Conservation (phyloP, 805 yeast genomes). For the Saccharomyces paradoxus region DNA sequence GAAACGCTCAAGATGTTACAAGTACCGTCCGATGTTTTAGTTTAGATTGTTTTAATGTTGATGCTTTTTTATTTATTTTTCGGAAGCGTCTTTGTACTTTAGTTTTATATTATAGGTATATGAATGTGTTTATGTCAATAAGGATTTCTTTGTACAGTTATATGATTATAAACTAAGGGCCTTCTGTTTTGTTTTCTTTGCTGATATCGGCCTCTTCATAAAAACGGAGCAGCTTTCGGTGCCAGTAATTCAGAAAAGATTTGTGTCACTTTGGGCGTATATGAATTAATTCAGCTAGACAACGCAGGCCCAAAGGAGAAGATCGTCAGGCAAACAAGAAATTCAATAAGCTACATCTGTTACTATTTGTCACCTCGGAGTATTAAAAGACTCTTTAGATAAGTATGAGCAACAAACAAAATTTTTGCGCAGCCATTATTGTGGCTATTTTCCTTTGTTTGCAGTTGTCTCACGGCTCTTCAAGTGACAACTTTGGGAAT, state of each 20-base stretch:
- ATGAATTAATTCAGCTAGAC: too few species aligned
- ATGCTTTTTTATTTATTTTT: slow-evolving; percentile 1
- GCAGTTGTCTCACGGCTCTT: background rate
- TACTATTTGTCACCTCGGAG: background rate
- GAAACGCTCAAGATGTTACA: background rate
- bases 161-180: background rate
- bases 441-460: background rate
- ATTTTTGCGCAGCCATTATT: background rate
- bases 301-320: background rate
- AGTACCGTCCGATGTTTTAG: background rate
- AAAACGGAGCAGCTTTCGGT: background rate
- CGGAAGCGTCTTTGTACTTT: slow-evolving; percentile 17
- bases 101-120: slow-evolving; percentile 8
- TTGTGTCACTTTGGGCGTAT: background rate
- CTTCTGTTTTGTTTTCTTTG: too few species aligned
- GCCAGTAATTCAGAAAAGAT: background rate
- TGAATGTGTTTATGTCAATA: background rate
- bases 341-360: background rate
- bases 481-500: background rate
- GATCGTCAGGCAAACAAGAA: background rate
- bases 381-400: background rate
- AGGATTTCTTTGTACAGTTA: slow-evolving; percentile 1
- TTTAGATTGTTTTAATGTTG: background rate
- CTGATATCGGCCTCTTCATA: too few species aligned
- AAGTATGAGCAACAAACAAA: background rate